phyloP scores from a whole-genome alignment of 139 green algal species.

The Coelastrella sp. region DNA sequence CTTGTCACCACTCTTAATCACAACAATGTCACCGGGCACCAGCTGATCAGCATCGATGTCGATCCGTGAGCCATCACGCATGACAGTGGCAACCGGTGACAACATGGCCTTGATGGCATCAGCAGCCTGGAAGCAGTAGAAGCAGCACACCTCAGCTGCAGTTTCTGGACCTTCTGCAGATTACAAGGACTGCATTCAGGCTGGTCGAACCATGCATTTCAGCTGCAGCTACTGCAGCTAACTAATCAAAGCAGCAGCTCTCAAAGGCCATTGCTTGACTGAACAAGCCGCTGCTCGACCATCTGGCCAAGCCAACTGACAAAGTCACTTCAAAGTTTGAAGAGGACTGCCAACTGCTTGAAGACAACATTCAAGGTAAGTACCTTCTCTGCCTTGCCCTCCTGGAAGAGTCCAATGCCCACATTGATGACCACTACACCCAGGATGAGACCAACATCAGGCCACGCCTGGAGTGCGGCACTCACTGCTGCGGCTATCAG shows the following conservation, averaged over 20 bases:
- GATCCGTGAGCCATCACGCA: slow-evolving; percentile 45
- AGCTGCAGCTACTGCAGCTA: too few species aligned
- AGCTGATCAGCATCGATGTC: slow-evolving; percentile 64
- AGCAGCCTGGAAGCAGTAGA: slow-evolving; percentile 17
- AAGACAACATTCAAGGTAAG: not conserved
- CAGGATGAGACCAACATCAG: slow-evolving; percentile 47
- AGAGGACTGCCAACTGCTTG: not conserved
- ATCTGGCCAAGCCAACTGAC: too few species aligned
- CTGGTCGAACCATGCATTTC: too few species aligned
- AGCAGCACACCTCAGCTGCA: not conserved
- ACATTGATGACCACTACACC: slow-evolving; percentile 55
- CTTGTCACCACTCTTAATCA: slow-evolving; percentile 74
- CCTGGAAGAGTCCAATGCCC: slow-evolving; percentile 52
- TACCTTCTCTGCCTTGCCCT: slow-evolving; percentile 61
- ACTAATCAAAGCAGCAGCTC: too few species aligned
- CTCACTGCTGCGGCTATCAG: slow-evolving; percentile 39
- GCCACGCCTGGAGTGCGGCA: slow-evolving; percentile 39
- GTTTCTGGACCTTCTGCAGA: not conserved
- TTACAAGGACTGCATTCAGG: too few species aligned
- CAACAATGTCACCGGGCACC: slow-evolving; percentile 80
- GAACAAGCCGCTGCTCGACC: too few species aligned
- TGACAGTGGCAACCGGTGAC: slow-evolving; percentile 48
- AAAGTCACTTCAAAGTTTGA: too few species aligned
- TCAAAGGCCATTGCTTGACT: too few species aligned
- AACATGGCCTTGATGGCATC: slow-evolving; percentile 61